phyloP scores from a whole-genome alignment of 257 asterid species.

The Leonotis leonurus region DNA sequence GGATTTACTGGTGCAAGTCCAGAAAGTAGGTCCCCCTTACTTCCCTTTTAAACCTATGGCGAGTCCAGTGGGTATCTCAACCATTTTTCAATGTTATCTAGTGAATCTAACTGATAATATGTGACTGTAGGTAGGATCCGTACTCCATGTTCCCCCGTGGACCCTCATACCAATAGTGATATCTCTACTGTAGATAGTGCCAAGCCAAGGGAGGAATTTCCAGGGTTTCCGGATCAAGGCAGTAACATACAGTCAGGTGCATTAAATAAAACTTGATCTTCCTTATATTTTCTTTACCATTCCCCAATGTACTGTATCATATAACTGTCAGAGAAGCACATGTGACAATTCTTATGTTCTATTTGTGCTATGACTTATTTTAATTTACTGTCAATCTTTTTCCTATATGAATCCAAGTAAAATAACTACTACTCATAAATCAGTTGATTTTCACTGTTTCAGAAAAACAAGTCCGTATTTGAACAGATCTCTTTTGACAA shows the following conservation, averaged over 20 bases:
- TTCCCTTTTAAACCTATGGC: conserved; percentile 16
- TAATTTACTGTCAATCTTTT: background rate
- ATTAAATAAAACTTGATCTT: background rate
- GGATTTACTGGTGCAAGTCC: conserved; percentile 41
- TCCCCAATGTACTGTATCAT: background rate
- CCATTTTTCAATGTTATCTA: background rate
- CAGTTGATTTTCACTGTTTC: background rate
- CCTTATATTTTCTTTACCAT: background rate
- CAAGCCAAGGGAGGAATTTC: conserved; percentile 49
- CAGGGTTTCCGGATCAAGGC: conserved; percentile 60
- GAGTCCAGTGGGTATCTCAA: conserved; percentile 27
- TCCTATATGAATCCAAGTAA: background rate
- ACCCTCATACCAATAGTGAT: conserved; percentile 30
- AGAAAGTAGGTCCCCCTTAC: conserved; percentile 48
- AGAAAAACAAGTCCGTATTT: background rate
- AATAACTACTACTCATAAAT: background rate
- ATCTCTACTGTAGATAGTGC: conserved; percentile 25
- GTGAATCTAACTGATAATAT: conserved; percentile 16
- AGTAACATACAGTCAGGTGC: conserved; percentile 64
- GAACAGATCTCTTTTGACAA: background rate
- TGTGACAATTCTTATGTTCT: conserved; percentile 1
- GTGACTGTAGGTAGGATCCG: conserved; percentile 38
- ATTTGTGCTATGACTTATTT: background rate
- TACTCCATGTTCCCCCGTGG: conserved; percentile 39
- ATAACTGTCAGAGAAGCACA: background rate